Evolutionary conservation across 2,329 filamentous ascomycete species (phyloP).

Genomic region (Colletotrichum tropicale): DNA sequence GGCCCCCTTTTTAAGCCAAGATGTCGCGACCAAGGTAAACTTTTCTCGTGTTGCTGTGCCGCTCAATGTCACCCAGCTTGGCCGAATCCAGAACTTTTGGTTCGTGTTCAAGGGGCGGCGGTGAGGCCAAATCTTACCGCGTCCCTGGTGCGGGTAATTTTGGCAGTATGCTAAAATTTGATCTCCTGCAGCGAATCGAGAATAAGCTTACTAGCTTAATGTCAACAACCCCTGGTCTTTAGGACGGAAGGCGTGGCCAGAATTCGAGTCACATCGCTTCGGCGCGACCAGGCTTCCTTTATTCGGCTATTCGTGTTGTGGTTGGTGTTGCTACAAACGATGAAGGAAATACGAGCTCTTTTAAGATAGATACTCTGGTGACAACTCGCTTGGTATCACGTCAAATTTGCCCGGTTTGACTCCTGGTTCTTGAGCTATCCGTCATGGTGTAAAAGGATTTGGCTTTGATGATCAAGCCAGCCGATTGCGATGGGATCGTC

Average conservation of each 20-base stretch:
- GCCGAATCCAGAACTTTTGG: background rate
- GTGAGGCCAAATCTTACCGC: background rate
- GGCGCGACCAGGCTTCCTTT: background rate
- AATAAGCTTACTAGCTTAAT: background rate
- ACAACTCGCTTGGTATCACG: background rate
- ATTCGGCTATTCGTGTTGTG: background rate
- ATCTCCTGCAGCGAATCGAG: background rate
- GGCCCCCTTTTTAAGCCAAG: background rate
- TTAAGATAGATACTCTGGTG: background rate
- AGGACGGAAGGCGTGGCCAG: background rate
- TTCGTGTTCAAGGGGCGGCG: background rate
- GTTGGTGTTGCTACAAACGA: background rate
- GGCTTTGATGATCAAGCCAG: background rate
- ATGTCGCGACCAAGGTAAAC: background rate
- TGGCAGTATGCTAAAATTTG: background rate
- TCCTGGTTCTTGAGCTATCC: background rate
- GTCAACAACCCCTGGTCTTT: background rate
- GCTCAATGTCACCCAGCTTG: background rate
- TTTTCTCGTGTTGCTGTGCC: background rate
- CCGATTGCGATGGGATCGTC: background rate
- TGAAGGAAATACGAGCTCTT: background rate
- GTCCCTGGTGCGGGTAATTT: background rate
- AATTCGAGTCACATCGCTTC: background rate
- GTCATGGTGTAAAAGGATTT: background rate
- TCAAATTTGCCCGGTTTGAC: background rate